These are phyloP conservation scores for Phlebiopsis flavidoalba DNA, from an alignment of 768 basidiomycete species.

Conservation along the genomic window DNA sequence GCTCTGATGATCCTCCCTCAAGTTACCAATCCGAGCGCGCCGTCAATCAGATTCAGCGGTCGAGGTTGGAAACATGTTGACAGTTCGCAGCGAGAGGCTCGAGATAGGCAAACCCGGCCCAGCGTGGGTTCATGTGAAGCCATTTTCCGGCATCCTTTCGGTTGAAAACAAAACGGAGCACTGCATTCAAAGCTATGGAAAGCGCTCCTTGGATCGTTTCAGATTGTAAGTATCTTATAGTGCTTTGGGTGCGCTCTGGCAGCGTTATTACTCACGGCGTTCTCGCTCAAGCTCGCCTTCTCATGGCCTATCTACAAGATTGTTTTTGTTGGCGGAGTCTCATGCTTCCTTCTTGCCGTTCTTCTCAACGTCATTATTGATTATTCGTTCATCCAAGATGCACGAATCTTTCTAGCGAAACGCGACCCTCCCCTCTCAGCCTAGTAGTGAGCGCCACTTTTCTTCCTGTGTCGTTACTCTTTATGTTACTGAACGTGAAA, in stretches of 20 bases:
- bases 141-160: too few species aligned
- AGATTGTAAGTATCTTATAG: neutral
- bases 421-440: neutral
- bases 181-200: neutral
- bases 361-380: neutral
- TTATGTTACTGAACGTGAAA: too few species aligned
- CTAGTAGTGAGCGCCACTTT: constrained; percentile 11
- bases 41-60: too few species aligned
- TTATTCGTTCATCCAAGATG: neutral
- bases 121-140: too few species aligned
- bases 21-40: too few species aligned
- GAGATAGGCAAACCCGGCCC: too few species aligned
- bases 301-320: neutral
- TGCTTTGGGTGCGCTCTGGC: neutral
- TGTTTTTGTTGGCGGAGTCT: neutral
- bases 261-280: neutral
- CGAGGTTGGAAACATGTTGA: too few species aligned
- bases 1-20: too few species aligned
- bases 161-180: too few species aligned
- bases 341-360: neutral
- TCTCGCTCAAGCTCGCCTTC: neutral
- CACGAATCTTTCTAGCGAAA: neutral
- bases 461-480: too few species aligned
- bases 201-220: neutral
- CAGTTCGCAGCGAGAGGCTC: too few species aligned